Evolutionary conservation across 768 basidiomycete species (phyloP), one percentile per base, ranked within the genome.

Genomic region (Trametes cubensis): DNA sequence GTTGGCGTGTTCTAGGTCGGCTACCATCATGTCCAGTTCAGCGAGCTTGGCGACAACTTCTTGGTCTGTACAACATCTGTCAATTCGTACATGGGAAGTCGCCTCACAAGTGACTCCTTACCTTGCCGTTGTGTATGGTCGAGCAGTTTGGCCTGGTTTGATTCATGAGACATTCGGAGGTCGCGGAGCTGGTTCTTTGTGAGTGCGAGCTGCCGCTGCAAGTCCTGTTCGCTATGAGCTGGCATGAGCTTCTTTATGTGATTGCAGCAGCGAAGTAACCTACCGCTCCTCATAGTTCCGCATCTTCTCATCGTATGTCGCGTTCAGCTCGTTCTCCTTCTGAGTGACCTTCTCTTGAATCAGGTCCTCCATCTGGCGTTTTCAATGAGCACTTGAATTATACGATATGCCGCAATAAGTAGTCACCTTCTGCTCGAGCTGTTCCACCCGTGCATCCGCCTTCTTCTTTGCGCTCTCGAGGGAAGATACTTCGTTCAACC

Each of bases 251-350:
- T 6, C 34, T 34, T 34, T 2, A 4, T 10, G 34, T 34, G 11
- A 4, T 34, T 34, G 34, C 8, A 34, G 34, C 34, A 26, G 18
- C 40, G 10, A 14, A 6, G 8, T 6, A 10, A 74, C 85, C 28
- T 67, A 94, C 94, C 96, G 84, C 70, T 96, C 96, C 74, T 95
- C 95, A 68, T 96, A 98, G 74, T 98, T 99, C 53, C 93, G 82
- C 72, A 99, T 81, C 67, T 89, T 89, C 77, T 99, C 97, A 69
- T 99, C 97, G 66, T 97, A 98, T 6, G 92, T 95, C 17, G 96
- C 97, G 66, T 96, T 92, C 20, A 98, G 80, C 76, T 98, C 97
- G 59, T 95, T 96, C 78, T 98, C 94, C 76, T 98, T 98, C 74
- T 92, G 90, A 3, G 80, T 78, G 38, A 98, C 90, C 70, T 89